Evolutionary conservation across 306 rosid species (phyloP).

Genomic region (Sicyos edulis): DNA sequence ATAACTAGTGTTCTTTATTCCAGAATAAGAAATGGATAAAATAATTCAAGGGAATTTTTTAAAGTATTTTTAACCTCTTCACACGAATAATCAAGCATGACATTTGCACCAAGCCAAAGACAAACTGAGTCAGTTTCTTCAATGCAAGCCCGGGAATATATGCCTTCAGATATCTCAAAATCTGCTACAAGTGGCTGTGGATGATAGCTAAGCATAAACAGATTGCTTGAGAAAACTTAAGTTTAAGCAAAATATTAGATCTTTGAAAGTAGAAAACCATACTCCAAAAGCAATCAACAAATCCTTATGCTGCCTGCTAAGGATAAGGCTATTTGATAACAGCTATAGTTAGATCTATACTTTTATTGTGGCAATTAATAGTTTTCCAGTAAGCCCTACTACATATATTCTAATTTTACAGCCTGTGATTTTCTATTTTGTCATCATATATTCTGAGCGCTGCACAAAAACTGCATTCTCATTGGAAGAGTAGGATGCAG

Average conservation of each 20-base stretch:
- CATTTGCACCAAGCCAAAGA: slow-evolving; percentile 85
- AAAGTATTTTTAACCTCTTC: slow-evolving; percentile 53
- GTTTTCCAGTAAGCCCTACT: not conserved
- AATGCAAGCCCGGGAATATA: slow-evolving; percentile 54
- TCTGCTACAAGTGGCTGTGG: slow-evolving; percentile 69
- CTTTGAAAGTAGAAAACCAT: not conserved
- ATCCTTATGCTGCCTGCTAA: not conserved
- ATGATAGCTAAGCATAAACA: slow-evolving; percentile 22
- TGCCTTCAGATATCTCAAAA: slow-evolving; percentile 86
- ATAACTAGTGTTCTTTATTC: slow-evolving; percentile 19
- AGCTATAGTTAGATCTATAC: not conserved
- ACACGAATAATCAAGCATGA: slow-evolving; percentile 88
- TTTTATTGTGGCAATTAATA: not conserved
- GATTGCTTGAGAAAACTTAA: slow-evolving; percentile 6
- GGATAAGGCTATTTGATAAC: not conserved
- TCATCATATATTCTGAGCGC: not conserved
- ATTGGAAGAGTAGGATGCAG: too few species aligned
- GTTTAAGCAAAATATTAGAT: not conserved
- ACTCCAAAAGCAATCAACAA: not conserved
- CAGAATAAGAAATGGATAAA: slow-evolving; percentile 6
- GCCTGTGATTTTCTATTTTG: not conserved
- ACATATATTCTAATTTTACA: slow-evolving; percentile 1
- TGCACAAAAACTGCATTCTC: not conserved
- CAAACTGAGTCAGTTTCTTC: slow-evolving; percentile 64
- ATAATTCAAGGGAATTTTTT: not conserved